Evolutionary conservation across 306 rosid genomes (phyloP), one percentile per base, ranked within the genome.

Genomic region (Quercus alba): DNA sequence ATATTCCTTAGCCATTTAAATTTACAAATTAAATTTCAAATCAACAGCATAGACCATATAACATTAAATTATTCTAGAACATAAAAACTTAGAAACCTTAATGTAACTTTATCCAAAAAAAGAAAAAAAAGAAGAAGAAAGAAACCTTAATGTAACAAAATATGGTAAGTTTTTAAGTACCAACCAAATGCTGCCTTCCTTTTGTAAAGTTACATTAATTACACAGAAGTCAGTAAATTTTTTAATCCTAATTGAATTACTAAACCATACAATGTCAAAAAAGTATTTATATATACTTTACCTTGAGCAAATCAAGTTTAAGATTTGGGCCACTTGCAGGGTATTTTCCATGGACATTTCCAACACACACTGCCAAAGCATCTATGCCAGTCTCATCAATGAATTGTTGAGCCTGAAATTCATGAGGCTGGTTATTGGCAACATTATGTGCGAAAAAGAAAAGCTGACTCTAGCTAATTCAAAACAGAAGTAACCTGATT

Each of bases 291-390:
- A 35, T 18, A 25, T 70, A 52, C 20, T 66, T 80, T 75, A 94
- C 99, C 99, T 94, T 90, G 19, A 94, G 99, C 87, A 94, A 84
- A 85, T 94, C 95, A 51, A 94, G 79, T 90, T 84, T 91, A 85
- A 94, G 95, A 75, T 90, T 87, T 57, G 99, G 98, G 77, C 97
- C 99, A 84, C 90, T 86, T 70, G 91, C 89, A 9, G 99, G 97
- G 84, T 94, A 94, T 75, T 92, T 94, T 17, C 99, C 99, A 79
- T 94, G 97, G 63, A 90, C 97, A 76, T 94, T 94, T 52, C 99
- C 97, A 26, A 94, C 93, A 78, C 99, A 94, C 23, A 94, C 99
- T 71, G 99, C 99, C 91, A 94, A 90, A 87, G 99, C 97, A 86
- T 92, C 99, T 90, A 92, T 88, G n/a, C 94, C 85, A 21, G 99